Evolutionary conservation across 1,139 yeast genomes (phyloP), one percentile per base, ranked within the genome.

Genomic region (Saccharomyces hybrid): DNA sequence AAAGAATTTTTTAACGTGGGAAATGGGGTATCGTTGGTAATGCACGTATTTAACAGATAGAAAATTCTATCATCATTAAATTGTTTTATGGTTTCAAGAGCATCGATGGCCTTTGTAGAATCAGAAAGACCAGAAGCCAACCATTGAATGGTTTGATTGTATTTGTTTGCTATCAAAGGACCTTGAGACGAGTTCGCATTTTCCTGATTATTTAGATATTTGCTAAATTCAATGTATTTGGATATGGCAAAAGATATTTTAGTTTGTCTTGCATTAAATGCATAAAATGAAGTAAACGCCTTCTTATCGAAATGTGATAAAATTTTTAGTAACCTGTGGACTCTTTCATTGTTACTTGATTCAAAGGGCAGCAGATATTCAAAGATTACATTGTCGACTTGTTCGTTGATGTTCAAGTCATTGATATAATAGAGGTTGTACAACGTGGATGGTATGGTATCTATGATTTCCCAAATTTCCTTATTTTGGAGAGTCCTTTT

Each of bases 371-470:
- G 67, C 1, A 90, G 63, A 54, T 78, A 76, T 54, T 84, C 88
- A 62, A 84, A 79, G 5, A 89, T 63, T 1, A 79, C 73, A 2
- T 73, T 60, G 66, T 90, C 97, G 16, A 88, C 86, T 25, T 79
- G 73, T n/a, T 83, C 78, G 55, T 84, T 88, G 52, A 89, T 84
- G 19, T 76, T 75, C 54, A 73, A 77, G 62, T 88, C 91, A 67
- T 89, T 88, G 58, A 90, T 86, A 65, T 88, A 90, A 47, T 86
- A 76, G 52, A 89, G 76, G 16, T 84, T 81, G 54, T 90, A 71
- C 0, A 90, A 70, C 41, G 78, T 78, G 52, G 83, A 81, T 1
- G 97, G 97, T 26, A 89, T 82, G 61, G 79, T 78, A 3, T 74
- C 71, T 25, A 82, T 73, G 16, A 82, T 63, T 13, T 74, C 74